Evolutionary conservation across 2,329 filamentous ascomycete species (phyloP).

Genomic region (Stachybotrys echinatus): DNA sequence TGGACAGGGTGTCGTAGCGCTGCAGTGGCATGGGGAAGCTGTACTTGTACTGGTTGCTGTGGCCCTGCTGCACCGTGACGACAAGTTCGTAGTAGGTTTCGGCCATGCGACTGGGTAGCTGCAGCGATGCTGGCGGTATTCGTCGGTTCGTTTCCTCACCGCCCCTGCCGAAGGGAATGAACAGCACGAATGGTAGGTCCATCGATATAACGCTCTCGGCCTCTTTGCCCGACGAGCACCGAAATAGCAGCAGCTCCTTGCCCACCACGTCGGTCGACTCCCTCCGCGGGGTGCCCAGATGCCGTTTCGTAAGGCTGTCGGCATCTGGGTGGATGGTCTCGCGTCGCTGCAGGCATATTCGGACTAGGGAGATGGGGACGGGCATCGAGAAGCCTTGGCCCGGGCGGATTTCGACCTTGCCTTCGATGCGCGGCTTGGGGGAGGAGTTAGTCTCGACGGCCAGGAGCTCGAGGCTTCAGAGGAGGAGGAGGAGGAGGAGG

Average conservation of each 20-base stretch:
- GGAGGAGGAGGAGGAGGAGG: slow-evolving; percentile 6
- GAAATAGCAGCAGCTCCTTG: slow-evolving; percentile 89
- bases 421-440: slow-evolving; percentile 84
- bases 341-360: slow-evolving; percentile 86
- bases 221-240: slow-evolving; percentile 78
- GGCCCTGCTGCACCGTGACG: slow-evolving; percentile 89
- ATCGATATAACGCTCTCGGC: slow-evolving; percentile 87
- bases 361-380: slow-evolving; percentile 85
- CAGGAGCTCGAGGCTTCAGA: slow-evolving; percentile 6
- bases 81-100: slow-evolving; percentile 97
- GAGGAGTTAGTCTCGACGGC: slow-evolving; percentile 11
- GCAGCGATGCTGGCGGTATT: slow-evolving; percentile 87
- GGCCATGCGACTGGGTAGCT: slow-evolving; percentile 86
- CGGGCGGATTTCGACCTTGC: slow-evolving; percentile 93
- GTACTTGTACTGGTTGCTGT: slow-evolving; percentile 82
- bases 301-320: slow-evolving; percentile 89
- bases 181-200: slow-evolving; percentile 95
- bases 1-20: slow-evolving; percentile 93
- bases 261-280: slow-evolving; percentile 91
- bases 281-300: slow-evolving; percentile 82
- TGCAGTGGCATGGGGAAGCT: slow-evolving; percentile 85
- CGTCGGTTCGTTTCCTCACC: slow-evolving; percentile 85
- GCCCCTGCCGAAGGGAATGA: slow-evolving; percentile 90
- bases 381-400: slow-evolving; percentile 80
- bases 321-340: slow-evolving; percentile 96